Evolutionary conservation across 1,139 yeast species (phyloP).

Genomic region (Suhomyces bolitotheri): DNA sequence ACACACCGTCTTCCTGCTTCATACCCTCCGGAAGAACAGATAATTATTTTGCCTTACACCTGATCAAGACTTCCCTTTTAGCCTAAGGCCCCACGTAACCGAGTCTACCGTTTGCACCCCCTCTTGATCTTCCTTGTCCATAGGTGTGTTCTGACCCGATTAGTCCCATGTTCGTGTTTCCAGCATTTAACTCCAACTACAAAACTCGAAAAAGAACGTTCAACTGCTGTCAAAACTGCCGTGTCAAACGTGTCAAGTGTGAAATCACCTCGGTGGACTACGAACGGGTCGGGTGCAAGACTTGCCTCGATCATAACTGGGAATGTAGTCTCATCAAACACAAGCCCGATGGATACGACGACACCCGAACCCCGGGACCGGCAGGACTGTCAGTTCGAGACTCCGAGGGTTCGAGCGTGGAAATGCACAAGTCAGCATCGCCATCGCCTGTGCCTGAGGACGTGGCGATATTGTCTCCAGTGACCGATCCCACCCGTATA

Average conservation of each 20-base stretch:
- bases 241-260: slow-evolving; percentile 43
- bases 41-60: too few relatives aligned
- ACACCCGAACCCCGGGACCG: slow-evolving; percentile 5
- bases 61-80: too few relatives aligned
- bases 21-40: too few relatives aligned
- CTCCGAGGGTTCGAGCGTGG: not conserved
- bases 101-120: too few relatives aligned
- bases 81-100: too few relatives aligned
- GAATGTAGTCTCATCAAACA: slow-evolving; percentile 17
- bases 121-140: too few relatives aligned
- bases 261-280: slow-evolving; percentile 34
- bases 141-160: too few relatives aligned
- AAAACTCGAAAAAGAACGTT: slow-evolving; percentile 54
- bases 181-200: slow-evolving; percentile 57
- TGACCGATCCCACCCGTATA: slow-evolving; percentile 9
- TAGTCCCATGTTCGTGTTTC: slow-evolving; percentile 57
- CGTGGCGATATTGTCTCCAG: not conserved
- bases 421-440: not conserved
- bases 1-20: too few relatives aligned
- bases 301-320: slow-evolving; percentile 25
- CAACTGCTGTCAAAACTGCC: slow-evolving; percentile 54
- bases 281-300: slow-evolving; percentile 39
- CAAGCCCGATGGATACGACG: slow-evolving; percentile 1
- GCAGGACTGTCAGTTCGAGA: slow-evolving; percentile 1
- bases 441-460: slow-evolving; percentile 2